Evolutionary conservation across 768 basidiomycete species (phyloP), one percentile per base, ranked within the genome.

Genomic region (Leucosporidium scottii): DNA sequence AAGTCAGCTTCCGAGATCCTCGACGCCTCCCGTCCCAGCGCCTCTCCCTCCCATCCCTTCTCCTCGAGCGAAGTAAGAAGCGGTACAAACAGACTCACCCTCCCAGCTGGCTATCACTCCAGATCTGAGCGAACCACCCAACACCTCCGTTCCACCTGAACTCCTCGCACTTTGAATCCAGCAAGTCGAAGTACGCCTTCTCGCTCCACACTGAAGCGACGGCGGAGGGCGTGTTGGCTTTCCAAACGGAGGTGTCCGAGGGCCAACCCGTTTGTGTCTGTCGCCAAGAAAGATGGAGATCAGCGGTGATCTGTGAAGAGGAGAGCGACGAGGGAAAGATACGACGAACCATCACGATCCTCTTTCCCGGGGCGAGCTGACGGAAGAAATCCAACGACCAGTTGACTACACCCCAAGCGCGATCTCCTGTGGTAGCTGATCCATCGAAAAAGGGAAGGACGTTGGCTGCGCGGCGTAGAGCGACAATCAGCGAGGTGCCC

Each of bases 91-190:
- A n/a, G 15, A 55, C 54, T 55, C 58, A 59, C 34, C 58, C 58
- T 20, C 23, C 36, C 20, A 59, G 34, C 58, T 39, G 34, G 8
- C 5, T 25, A 27, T 59, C 58, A 15, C 21, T 59, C 20, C 27
- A 59, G 18, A 59, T 59, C 36, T 59, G 58, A 4, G 44, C 23
- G 34, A 59, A 59, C 58, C 58, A 59, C n/a, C 58, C 58, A 18
- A 59, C 36, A 1, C 36, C 34, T 23, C 36, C 20, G 13, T 44
- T 44, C 39, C 25, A 21, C 44, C 36, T 39, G 34, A 59, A 27
- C n/a, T 36, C 58, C 13, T 39, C 34, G 44, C 58, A 59, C 23
- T 59, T 36, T 3, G 28, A 34, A 23, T 59, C 58, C 34, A 39
- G 44, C 23, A 59, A 34, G 17, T 59, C 31, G 12, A 36, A 59